Base-by-base conservation (phyloP, 78 protist species). In the Cavenderia fasciculata region DNA sequence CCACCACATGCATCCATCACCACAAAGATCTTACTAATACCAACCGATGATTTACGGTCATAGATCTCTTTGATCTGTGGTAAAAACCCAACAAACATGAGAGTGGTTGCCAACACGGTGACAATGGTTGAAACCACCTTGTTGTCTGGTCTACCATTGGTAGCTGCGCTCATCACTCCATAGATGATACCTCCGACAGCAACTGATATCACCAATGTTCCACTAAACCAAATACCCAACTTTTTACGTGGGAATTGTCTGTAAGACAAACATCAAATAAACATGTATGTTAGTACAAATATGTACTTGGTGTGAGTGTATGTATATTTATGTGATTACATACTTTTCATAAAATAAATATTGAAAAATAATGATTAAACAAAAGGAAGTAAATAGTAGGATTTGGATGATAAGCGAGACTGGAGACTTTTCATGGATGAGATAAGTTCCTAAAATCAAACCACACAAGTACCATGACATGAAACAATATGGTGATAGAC, bases 41-140 rank as follows among this genome's bases (percentile, higher is more conserved):
- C 89, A 29, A 54, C 70, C 16, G 70, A 23, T 25, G 84, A 74
- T 33, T 68, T 79, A 4, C 49, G n/a, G 16, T 68, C 47, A 41
- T 68, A 79, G 54, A 79, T 47, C 0, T 34, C 65, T 2, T 29
- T 10, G n/a, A 79, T 14, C n/a, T 79, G 89, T 16, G 89, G 89
- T 6, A 79, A 29, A 59, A 79, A 79, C 7, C 89, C 89, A 34
- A 79, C 23, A 41, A 62, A 33, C 89, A 79, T 79, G n/a, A 79
- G 52, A 19, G 56, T 16, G 11, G 78, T 47, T 23, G 89, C 54
- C 2, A 57, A 12, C n/a, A 79, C 33, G 6, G 41, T 38, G 6
- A 47, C 47, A n/a, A 63, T n/a, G 5, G 38, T 63, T 16, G 25
- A 8, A 36, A 63, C 44, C 38, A 19, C n/a, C 2, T 18, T 4